Conservation (phyloP, 176 grass and related monocot species). For the Avena atlantica region DNA sequence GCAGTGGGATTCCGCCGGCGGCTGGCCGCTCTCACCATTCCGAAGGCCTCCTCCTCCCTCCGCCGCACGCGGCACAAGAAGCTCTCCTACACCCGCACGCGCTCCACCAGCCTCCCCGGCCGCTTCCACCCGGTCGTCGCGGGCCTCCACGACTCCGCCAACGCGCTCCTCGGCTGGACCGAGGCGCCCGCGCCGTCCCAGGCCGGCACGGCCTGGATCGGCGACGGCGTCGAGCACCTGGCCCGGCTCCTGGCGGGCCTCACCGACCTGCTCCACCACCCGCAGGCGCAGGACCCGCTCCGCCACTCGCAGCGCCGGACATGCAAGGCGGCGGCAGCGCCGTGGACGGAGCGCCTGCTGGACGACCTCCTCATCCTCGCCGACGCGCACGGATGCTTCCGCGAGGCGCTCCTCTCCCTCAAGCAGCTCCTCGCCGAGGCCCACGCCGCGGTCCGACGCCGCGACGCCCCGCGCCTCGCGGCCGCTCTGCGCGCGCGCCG, state of each 20-base stretch:
- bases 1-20: conserved; percentile 45
- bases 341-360: conserved; percentile 54
- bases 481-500: conserved; percentile 52
- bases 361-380: conserved; percentile 70
- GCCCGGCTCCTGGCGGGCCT: conserved; percentile 19
- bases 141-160: conserved; percentile 47
- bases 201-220: conserved; percentile 42
- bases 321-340: neutral
- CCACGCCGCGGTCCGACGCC: conserved; percentile 52
- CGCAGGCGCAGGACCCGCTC: conserved; percentile 59
- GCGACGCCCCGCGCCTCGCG: conserved; percentile 44
- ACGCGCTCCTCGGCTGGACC: conserved; percentile 41
- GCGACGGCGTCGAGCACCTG: conserved; percentile 33
- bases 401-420: conserved; percentile 49
- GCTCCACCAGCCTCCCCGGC: conserved; percentile 59
- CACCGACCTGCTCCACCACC: conserved; percentile 58
- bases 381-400: conserved; percentile 63
- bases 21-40: conserved; percentile 36
- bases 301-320: neutral
- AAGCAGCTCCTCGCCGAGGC: conserved; percentile 56
- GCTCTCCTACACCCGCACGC: conserved; percentile 47
- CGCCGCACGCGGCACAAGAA: conserved; percentile 50
- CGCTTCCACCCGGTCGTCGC: conserved; percentile 67
- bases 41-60: conserved; percentile 33
- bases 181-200: neutral